Evolutionary conservation across 2,329 filamentous ascomycete genomes (phyloP).

Genomic region (Xylariaceae sp.): DNA sequence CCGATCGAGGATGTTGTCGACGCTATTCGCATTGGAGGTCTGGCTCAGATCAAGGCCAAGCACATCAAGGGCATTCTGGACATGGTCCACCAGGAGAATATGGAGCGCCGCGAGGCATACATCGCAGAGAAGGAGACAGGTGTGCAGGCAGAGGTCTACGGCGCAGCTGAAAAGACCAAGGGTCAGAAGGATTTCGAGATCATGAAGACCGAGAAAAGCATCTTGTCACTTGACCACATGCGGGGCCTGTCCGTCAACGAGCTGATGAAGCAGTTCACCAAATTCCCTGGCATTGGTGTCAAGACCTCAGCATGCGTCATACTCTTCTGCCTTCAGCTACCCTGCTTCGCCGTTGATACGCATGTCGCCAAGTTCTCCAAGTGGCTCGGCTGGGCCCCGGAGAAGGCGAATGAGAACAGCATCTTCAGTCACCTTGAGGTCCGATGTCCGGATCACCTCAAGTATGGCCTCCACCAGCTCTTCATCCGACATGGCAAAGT

Average conservation of each 20-base stretch:
- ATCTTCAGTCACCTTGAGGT: constrained; percentile 47
- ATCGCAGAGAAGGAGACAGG: constrained; percentile 32
- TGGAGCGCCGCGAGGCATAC: constrained; percentile 36
- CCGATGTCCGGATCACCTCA: constrained; percentile 42
- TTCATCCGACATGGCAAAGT: constrained; percentile 45
- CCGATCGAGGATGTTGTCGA: constrained; percentile 54
- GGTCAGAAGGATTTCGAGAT: constrained; percentile 51
- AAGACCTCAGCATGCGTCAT: constrained; percentile 51
- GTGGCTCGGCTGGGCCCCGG: constrained; percentile 50
- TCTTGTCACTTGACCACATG: constrained; percentile 50
- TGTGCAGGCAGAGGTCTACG: constrained; percentile 35
- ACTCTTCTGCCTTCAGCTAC: constrained; percentile 46
- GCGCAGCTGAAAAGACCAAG: constrained; percentile 30
- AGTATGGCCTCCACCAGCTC: constrained; percentile 48
- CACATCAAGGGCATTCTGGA: constrained; percentile 68
- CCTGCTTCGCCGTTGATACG: constrained; percentile 51
- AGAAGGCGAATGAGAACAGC: constrained; percentile 35
- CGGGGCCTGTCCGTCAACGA: constrained; percentile 36
- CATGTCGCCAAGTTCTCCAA: constrained; percentile 46
- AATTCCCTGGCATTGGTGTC: constrained; percentile 46
- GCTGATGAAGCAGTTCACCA: constrained; percentile 42
- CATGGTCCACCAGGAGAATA: constrained; percentile 62
- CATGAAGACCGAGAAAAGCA: constrained; percentile 44
- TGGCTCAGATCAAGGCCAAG: constrained; percentile 62
- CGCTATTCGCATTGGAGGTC: constrained; percentile 63